Evolutionary conservation across 75 land plant species (phyloP).

Genomic region (Picea glauca): DNA sequence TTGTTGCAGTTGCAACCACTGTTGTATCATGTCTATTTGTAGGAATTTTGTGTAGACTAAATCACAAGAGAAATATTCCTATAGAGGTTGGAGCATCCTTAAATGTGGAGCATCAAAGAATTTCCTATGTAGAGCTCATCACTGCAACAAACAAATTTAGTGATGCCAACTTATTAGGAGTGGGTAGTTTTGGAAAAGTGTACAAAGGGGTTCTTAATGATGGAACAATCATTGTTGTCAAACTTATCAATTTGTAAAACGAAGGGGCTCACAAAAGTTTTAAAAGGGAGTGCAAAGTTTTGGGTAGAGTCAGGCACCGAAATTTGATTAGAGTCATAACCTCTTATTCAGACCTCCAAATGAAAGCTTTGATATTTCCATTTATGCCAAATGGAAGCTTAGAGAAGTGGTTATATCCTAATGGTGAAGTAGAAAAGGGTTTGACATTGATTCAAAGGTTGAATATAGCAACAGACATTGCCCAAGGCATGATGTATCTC

Average conservation of each 20-base stretch:
- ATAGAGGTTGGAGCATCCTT: not conserved
- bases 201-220: slow-evolving; percentile 27
- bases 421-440: no score
- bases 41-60: not conserved
- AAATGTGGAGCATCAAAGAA: not conserved
- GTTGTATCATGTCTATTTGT: not conserved
- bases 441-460: no score
- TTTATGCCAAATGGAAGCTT: no score
- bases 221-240: slow-evolving; percentile 27
- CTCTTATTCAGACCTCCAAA: no score
- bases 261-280: not conserved
- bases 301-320: not conserved
- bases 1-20: slow-evolving; percentile 12
- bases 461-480: no score
- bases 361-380: no score
- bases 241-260: not conserved
- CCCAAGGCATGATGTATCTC: no score
- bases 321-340: no score
- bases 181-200: slow-evolving; percentile 35
- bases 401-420: no score
- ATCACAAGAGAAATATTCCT: not conserved
- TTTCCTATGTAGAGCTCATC: not conserved
- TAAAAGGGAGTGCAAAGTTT: not conserved
- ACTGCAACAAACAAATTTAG: slow-evolving; percentile 6
- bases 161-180: slow-evolving; percentile 24